These are phyloP conservation scores for Pythium guiyangense DNA, from an alignment of 352 stramenopile species.

Conservation along the genomic window DNA sequence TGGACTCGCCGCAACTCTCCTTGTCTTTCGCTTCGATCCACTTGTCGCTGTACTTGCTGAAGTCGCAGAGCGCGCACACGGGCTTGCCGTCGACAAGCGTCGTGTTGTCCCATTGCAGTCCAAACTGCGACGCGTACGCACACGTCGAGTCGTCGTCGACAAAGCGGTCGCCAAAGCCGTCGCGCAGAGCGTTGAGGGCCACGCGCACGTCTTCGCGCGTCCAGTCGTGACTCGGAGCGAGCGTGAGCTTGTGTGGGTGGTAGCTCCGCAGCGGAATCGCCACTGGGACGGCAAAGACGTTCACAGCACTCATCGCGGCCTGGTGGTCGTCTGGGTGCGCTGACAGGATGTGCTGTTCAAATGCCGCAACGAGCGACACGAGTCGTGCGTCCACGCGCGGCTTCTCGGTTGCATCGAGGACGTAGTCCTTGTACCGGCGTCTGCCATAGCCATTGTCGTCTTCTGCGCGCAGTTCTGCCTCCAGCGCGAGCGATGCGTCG, in stretches of 20 bases:
- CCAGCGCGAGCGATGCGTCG: neutral
- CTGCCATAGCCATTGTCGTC: too few relatives aligned
- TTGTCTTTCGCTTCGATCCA: neutral
- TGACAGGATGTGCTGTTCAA: neutral
- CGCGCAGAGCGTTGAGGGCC: conserved; percentile 1
- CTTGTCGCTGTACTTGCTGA: neutral
- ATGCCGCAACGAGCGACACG: neutral
- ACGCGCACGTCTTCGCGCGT: conserved; percentile 3
- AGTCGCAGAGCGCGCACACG: neutral
- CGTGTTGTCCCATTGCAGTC: conserved; percentile 3
- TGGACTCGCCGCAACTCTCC: neutral
- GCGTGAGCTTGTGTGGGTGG: neutral
- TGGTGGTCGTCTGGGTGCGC: neutral
- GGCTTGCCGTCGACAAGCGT: neutral
- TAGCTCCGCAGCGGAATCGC: conserved; percentile 1
- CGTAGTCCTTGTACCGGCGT: neutral
- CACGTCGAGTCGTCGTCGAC: neutral
- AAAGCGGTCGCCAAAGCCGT: conserved; percentile 1
- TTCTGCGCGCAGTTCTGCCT: neutral
- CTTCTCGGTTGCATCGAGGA: neutral
- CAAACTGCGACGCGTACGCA: neutral
- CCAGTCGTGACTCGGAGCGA: neutral
- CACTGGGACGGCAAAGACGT: neutral
- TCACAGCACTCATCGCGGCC: neutral
- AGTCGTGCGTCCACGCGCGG: neutral